A percentile compares a stretch with the other conserved stretches of the same genome.
phyloP scores from a whole-genome alignment of 2,329 filamentous ascomycete genomes.

The Scedosporium dehoogii region DNA sequence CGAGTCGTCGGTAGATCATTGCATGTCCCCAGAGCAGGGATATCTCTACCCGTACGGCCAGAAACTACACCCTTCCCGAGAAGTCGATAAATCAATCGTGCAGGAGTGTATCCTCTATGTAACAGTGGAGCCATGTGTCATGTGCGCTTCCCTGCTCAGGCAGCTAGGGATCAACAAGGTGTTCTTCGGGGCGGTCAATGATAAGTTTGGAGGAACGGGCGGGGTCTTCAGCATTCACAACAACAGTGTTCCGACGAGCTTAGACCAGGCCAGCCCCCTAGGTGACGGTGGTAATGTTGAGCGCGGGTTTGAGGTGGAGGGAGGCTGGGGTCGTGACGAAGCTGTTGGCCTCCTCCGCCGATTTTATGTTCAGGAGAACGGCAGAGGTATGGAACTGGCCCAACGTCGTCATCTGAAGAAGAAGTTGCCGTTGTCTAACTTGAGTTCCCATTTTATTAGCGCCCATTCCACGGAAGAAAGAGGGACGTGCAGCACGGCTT shows the following conservation, averaged over 20 bases:
- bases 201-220: constrained; percentile 93
- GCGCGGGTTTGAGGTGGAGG: constrained; percentile 68
- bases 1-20: constrained; percentile 30
- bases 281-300: constrained; percentile 63
- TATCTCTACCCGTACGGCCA: constrained; percentile 54
- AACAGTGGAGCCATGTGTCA: constrained; percentile 96
- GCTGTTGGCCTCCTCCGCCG: constrained; percentile 84
- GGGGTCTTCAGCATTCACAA: constrained; percentile 80
- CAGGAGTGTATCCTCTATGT: constrained; percentile 75
- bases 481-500: constrained; percentile 10
- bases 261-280: constrained; percentile 9
- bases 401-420: not conserved
- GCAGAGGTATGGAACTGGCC: constrained; percentile 54
- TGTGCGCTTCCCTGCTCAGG: constrained; percentile 88
- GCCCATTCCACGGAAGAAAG: constrained; percentile 11
- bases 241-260: constrained; percentile 7
- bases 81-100: constrained; percentile 59
- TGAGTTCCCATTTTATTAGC: constrained; percentile 1
- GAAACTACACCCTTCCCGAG: constrained; percentile 42
- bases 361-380: constrained; percentile 98
- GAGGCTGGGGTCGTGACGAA: constrained; percentile 82
- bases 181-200: constrained; percentile 91
- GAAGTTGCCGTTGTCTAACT: not conserved
- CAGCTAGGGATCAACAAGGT: constrained; percentile 84
- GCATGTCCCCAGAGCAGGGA: constrained; percentile 43